phyloP scores from a whole-genome alignment of 176 grass and related monocot genomes.

The Guadua angustifolia region DNA sequence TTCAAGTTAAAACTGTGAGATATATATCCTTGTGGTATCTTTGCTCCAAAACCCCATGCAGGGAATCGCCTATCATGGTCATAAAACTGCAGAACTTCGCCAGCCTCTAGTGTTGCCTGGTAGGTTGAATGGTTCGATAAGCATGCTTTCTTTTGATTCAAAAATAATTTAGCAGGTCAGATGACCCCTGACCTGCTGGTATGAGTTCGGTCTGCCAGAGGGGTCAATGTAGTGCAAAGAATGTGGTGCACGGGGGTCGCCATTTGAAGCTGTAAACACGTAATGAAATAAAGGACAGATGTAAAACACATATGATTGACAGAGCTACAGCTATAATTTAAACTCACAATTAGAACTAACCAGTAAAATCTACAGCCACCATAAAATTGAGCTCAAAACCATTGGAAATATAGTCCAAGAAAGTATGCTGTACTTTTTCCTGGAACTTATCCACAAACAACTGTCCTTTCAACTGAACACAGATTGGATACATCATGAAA shows the following conservation, averaged over 20 bases:
- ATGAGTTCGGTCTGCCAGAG: constrained; percentile 82
- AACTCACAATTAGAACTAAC: constrained; percentile 45
- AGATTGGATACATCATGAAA: constrained; percentile 29
- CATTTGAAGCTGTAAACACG: constrained; percentile 81
- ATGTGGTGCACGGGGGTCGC: constrained; percentile 68
- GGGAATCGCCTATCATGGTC: constrained; percentile 83
- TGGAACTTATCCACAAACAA: constrained; percentile 77
- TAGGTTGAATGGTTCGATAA: constrained; percentile 24
- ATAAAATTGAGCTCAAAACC: constrained; percentile 99
- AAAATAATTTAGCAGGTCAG: constrained; percentile 3
- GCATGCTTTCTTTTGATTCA: not conserved
- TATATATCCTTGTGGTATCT: constrained; percentile 48
- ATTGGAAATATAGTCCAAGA: constrained; percentile 95
- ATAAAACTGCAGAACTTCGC: constrained; percentile 93
- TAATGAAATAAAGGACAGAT: not conserved
- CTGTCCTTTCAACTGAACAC: constrained; percentile 79
- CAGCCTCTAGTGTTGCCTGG: constrained; percentile 82
- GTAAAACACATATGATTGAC: constrained; percentile 16
- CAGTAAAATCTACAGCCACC: constrained; percentile 96
- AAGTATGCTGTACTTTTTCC: constrained; percentile 88
- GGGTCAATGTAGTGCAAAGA: constrained; percentile 97
- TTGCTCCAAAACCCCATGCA: constrained; percentile 96
- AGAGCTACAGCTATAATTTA: constrained; percentile 15
- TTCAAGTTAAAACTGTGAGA: constrained; percentile 98
- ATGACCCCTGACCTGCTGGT: constrained; percentile 72